Base-by-base conservation (phyloP, 2,329 filamentous ascomycete genomes). In the Tolypocladium pustulatum region DNA sequence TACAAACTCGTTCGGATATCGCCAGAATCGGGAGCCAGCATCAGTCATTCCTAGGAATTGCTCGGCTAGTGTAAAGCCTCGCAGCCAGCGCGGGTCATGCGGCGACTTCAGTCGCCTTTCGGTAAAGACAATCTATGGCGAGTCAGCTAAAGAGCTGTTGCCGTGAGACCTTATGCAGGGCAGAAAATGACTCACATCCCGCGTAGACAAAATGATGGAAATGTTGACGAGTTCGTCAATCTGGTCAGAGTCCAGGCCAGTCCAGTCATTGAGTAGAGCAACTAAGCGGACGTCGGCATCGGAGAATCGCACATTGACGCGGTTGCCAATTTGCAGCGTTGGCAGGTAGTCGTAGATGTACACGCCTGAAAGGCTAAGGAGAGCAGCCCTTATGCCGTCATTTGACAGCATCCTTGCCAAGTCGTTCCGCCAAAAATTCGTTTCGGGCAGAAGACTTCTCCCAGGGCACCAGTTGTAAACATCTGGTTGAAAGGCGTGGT, bases 291-390 rank as follows among this genome's bases (percentile, higher is more conserved):
- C 34, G 41, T 73, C 71, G 5, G 72, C 71, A 27, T 62, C 57
- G 12, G 53, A 46, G 58, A 73, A 74, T n/a, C 66, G 66, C 20
- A 67, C 57, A 43, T 74, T 75, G 56, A 74, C 69, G 15, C 68
- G 65, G 15, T 62, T 62, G 20, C 67, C 65, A 12, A 76, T 64
- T 6, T 60, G 61, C 7, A 70, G 66, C 34, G 68, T 63, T 0
- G 72, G 72, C 13, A 69, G 57, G 43, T 75, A 76, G 58, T 76
- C 74, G 58, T 74, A 73, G 7, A 76, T 71, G 38, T 76, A 76
- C 0, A 75, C 69, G 1, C 73, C 73, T 3, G 73, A 72, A 3
- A 76, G 65, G 32, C 73, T 73, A 43, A 74, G 71, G n/a, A 76
- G 73, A 8, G 74, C 74, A 32, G 68, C 65, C 3, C 67, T 63